Base-by-base conservation (phyloP, 345 rosid genomes). In the Viola odorata region DNA sequence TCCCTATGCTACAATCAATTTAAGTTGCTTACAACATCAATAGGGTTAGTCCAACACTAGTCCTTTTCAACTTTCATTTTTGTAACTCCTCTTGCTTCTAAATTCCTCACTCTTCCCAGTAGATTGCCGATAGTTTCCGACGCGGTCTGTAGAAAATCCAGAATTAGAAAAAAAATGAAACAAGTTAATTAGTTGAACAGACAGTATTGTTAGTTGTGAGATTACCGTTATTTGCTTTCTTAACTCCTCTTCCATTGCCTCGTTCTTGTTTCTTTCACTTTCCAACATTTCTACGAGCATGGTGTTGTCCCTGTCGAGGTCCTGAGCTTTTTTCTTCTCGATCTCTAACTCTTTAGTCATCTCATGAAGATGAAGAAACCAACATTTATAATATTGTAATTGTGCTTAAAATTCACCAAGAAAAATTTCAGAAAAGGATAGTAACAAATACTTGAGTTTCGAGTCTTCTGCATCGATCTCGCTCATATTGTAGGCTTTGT, bases 201-300 rank as follows among this genome's bases (percentile, higher is more conserved):
- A 23, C 32, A 23, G 32, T 23, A 23, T 23, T 23, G 32, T 23
- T 23, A 23, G 32, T 23, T 23, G 1, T 23, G 32, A 23, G 32
- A 23, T 2, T 58, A 85, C 91, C 78, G 40, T 42, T 37, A 84
- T 42, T 62, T 53, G 57, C 58, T 60, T 61, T 60, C 61, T 75
- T 63, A 79, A 73, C 39, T 23, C 53, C 17, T 81, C 67, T 72
- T 78, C 85, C 37, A 32, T 39, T 10, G 45, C 53, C 10, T 73
- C 72, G 60, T 62, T 60, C n/a, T 52, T 52, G 12, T 2, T 51
- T 73, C 72, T 71, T 65, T 85, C 85, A 12, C 71, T 76, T 39
- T 50, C 71, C 10, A 78, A 16, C 37, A 72, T 45, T 12, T 60
- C 55, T 12, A 55, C 14, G 39, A 72, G 60, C 13, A 37, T 9